These are phyloP conservation scores for Pseudogymnoascus sp. DNA, from an alignment of 2,329 filamentous ascomycete genomes.

Conservation along the genomic window DNA sequence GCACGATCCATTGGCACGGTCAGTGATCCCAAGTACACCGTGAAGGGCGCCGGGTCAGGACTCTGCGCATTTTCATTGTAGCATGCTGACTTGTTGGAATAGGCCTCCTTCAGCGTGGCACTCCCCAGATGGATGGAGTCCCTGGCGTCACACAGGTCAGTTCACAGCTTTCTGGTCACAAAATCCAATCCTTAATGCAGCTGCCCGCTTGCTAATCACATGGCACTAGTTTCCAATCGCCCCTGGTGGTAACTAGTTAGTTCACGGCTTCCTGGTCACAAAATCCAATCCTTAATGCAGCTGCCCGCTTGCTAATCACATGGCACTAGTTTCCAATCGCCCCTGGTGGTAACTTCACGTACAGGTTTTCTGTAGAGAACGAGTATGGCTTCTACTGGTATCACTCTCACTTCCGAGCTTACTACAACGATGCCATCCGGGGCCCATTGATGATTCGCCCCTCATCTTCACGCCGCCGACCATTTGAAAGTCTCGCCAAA, in stretches of 20 bases:
- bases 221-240: constrained; percentile 23
- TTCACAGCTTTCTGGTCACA: background rate
- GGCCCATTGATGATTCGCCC: constrained; percentile 49
- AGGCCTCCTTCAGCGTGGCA: constrained; percentile 35
- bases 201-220: background rate
- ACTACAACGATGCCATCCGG: constrained; percentile 43
- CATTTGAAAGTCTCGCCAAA: constrained; percentile 16
- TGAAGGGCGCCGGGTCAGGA: background rate
- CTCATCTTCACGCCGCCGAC: constrained; percentile 11
- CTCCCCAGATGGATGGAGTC: constrained; percentile 37
- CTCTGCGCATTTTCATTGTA: background rate
- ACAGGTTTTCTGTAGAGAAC: constrained; percentile 15
- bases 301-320: background rate
- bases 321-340: constrained; percentile 6
- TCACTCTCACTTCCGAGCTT: constrained; percentile 46
- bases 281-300: no score
- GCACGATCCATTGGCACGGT: no score
- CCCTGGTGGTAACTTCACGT: constrained; percentile 15
- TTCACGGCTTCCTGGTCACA: background rate
- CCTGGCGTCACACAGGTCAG: constrained; percentile 20
- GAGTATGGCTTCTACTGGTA: constrained; percentile 48
- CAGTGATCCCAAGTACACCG: background rate
- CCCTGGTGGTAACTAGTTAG: constrained; percentile 14
- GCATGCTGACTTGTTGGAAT: background rate
- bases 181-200: no score